Base-by-base conservation (phyloP, 2,329 filamentous ascomycete genomes). In the Diaporthe helianthi region DNA sequence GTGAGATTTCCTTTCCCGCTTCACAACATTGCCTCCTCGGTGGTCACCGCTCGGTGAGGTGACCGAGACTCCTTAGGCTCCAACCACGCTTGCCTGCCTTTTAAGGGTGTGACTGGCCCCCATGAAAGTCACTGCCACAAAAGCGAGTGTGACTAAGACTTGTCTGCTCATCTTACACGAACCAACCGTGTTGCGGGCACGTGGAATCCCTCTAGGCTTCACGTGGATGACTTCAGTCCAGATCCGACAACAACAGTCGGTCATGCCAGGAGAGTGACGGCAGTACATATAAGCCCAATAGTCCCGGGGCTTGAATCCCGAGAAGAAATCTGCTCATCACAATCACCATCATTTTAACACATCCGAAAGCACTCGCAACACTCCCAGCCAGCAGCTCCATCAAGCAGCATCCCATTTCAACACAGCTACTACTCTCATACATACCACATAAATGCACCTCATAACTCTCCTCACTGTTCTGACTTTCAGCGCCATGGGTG, bases 91-190 rank as follows among this genome's bases (percentile, higher is more conserved):
- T 63, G 58, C 58, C 58, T 63, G 17, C 29, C 58, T 49, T 63
- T 31, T 49, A 47, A 61, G 26, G 44, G 58, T 63, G 58, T 63
- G 58, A 63, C 58, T 49, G 29, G 58, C 58, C 58, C 58, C 58
- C 58, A 63, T 17, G 3, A 4, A 61, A 13, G 19, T 49, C 58
- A 49, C 58, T 49, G 58, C 58, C 41, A 36, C 58, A 44, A 19
- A 19, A 2, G 19, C 17, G 26, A 36, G 29, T 49, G 41, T 24
- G 58, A 63, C 29, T 13, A 15, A 13, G 13, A 63, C 29, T 49
- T 36, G 58, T 12, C 29, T 31, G n/a, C 44, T 8, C 13, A 22
- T 49, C 41, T 49, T 17, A 49, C 44, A 49, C 13, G 26, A 12
- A 36, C 41, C n/a, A 44, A 19, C 6, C 47, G 47, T n/a, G 24